These are phyloP conservation scores for Colletotrichum lini DNA, from an alignment of 2,329 filamentous ascomycete genomes.

Conservation along the genomic window DNA sequence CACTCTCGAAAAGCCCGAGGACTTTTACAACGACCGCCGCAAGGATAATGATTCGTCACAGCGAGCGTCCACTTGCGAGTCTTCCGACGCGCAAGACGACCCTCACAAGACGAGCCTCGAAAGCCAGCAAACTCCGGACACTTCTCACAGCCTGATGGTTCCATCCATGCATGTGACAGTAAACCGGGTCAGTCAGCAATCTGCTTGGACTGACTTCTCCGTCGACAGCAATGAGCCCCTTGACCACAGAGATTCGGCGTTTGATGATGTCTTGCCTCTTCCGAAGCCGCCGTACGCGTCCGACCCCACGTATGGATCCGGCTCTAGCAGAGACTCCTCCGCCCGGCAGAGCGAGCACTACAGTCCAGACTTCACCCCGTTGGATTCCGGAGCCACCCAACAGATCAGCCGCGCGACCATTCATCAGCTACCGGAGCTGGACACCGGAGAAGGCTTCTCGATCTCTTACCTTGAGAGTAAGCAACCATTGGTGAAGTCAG, in stretches of 20 bases:
- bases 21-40: conserved; percentile 43
- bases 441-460: conserved; percentile 65
- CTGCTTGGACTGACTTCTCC: conserved; percentile 74
- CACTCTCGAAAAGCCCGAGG: conserved; percentile 48
- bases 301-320: conserved; percentile 24
- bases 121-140: conserved; percentile 49
- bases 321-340: conserved; percentile 39
- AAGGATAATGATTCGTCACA: conserved; percentile 49
- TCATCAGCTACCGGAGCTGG: conserved; percentile 65
- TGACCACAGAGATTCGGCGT: conserved; percentile 45
- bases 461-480: conserved; percentile 58
- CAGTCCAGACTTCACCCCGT: conserved; percentile 52
- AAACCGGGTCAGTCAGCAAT: conserved; percentile 68
- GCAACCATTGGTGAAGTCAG: conserved; percentile 48
- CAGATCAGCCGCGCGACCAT: conserved; percentile 44
- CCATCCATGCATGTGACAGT: conserved; percentile 60
- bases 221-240: conserved; percentile 66
- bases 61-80: conserved; percentile 57
- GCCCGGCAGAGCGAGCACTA: conserved; percentile 43
- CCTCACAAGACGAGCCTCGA: conserved; percentile 36
- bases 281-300: conserved; percentile 43
- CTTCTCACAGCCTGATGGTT: conserved; percentile 62
- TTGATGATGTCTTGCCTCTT: conserved; percentile 34
- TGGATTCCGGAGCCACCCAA: conserved; percentile 44
- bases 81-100: conserved; percentile 47